Evolutionary conservation across 139 green algal genomes (phyloP).

Genomic region (Helicosporidium sp.): DNA sequence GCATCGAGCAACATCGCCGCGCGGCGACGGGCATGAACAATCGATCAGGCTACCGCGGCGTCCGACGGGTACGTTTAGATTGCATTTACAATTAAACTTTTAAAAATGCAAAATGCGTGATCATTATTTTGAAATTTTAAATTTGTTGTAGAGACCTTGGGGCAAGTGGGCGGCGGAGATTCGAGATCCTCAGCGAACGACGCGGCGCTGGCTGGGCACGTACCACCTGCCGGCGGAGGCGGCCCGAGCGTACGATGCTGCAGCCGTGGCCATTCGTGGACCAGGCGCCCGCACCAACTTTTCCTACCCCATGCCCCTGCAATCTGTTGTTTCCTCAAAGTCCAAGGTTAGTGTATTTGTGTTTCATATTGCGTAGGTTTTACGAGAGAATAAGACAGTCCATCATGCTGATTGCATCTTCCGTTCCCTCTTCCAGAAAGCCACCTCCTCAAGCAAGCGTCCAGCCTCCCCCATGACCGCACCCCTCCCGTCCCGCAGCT

Average conservation of each 20-base stretch:
- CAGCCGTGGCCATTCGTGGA: conserved; percentile 48
- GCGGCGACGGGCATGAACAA: background rate
- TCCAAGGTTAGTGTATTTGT: too few relatives aligned
- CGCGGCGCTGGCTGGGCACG: conserved; percentile 47
- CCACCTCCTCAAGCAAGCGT: too few relatives aligned
- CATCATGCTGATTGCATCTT: too few relatives aligned
- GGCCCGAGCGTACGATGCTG: conserved; percentile 56
- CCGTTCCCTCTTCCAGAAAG: too few relatives aligned
- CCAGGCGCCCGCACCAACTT: conserved; percentile 53
- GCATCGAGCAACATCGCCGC: conserved; percentile 16
- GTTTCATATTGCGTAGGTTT: too few relatives aligned
- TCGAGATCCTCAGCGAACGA: conserved; percentile 32
- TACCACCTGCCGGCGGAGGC: conserved; percentile 32
- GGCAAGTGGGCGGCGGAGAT: conserved; percentile 62
- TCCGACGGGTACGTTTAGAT: background rate
- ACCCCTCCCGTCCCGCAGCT: background rate
- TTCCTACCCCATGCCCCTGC: conserved; percentile 23
- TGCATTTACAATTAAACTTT: background rate
- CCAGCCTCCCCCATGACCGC: background rate
- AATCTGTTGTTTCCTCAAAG: too few relatives aligned
- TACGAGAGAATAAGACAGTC: too few relatives aligned
- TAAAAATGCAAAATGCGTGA: background rate
- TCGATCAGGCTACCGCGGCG: background rate
- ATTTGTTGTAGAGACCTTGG: conserved; percentile 23
- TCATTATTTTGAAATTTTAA: background rate